Base-by-base conservation (phyloP, 2,329 filamentous ascomycete genomes). In the Erysiphe pulchra region DNA sequence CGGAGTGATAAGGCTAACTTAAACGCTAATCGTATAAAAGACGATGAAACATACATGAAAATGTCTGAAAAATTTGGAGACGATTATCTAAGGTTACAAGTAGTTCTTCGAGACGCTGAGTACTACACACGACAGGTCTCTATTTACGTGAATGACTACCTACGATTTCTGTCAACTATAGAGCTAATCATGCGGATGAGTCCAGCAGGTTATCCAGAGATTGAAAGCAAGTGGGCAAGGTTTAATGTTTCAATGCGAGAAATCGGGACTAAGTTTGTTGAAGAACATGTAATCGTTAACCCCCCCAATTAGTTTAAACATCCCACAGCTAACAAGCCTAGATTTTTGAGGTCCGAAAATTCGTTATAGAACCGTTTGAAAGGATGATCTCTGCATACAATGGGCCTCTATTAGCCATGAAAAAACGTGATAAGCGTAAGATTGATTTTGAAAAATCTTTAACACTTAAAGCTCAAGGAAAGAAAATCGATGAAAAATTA, bases 171-270 rank as follows among this genome's bases (percentile, higher is more conserved):
- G 30, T 74, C 75, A 2, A 82, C 81, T 1, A 81, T 94, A 58
- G 84, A 93, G 59, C 71, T 80, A 1, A 79, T 86, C 51, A 81
- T 92, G 62, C 76, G 74, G 36, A 78, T 92, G 60, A 76, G 72
- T 38, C 77, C 77, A 12, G 80, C 79, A 44, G 75, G 71, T 48
- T 76, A 84, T 58, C 77, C 83, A 0, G 86, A 95, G 59, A 66
- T 92, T 37, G 86, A 94, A 61, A 86, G 80, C 65, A 92, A 92
- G 59, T 95, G 87, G 83, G 80, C 85, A 44, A 81, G 79, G 50
- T 90, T 93, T 61, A 87, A 85, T 52, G 75, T 85, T 56, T 80
- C 80, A 32, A 81, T 92, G 62, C 74, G 81, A 51, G 86, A 94
- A 55, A 75, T 95, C 51, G 77, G 86, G 55, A 80, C 77, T 49